A percentile compares a stretch with the other conserved stretches of the same genome.
Evolutionary conservation across 176 grass and related monocot species (phyloP).

Genomic region (Paspalum vaginatum): DNA sequence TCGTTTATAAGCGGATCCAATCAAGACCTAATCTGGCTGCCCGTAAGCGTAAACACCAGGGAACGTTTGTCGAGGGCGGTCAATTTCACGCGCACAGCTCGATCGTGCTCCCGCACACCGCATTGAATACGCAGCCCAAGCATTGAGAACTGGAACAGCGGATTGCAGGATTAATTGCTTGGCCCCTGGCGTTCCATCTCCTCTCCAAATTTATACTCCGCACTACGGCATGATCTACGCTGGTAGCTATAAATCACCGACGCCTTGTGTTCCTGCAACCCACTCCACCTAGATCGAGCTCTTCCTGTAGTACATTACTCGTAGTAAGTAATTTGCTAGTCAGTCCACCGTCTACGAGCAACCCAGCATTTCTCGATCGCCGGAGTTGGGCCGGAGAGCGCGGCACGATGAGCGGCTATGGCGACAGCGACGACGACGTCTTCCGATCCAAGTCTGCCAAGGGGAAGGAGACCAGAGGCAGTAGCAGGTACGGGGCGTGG

Average conservation of each 20-base stretch:
- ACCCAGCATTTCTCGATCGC: background rate
- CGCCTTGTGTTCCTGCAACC: background rate
- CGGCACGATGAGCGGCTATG: slow-evolving; percentile 36
- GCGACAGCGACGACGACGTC: slow-evolving; percentile 39
- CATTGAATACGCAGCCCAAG: background rate
- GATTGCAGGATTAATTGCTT: background rate
- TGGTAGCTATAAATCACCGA: slow-evolving; percentile 16
- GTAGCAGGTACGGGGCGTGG: slow-evolving; percentile 21
- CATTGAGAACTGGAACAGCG: background rate
- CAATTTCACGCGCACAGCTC: too few relatives aligned
- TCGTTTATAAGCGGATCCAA: too few relatives aligned
- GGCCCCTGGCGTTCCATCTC: slow-evolving; percentile 15
- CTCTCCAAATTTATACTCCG: background rate
- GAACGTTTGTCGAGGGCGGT: too few relatives aligned
- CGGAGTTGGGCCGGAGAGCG: background rate
- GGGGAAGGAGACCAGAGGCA: background rate
- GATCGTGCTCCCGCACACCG: too few relatives aligned
- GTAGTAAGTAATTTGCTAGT: too few relatives aligned
- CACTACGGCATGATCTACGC: background rate
- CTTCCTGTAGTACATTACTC: too few relatives aligned
- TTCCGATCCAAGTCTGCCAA: background rate
- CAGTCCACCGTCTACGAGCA: too few relatives aligned
- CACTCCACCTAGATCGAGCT: too few relatives aligned
- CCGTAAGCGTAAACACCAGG: too few relatives aligned
- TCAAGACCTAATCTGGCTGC: too few relatives aligned